These are phyloP conservation scores for Drechslerella dactyloides DNA, from an alignment of 2,329 filamentous ascomycete species.

Conservation along the genomic window DNA sequence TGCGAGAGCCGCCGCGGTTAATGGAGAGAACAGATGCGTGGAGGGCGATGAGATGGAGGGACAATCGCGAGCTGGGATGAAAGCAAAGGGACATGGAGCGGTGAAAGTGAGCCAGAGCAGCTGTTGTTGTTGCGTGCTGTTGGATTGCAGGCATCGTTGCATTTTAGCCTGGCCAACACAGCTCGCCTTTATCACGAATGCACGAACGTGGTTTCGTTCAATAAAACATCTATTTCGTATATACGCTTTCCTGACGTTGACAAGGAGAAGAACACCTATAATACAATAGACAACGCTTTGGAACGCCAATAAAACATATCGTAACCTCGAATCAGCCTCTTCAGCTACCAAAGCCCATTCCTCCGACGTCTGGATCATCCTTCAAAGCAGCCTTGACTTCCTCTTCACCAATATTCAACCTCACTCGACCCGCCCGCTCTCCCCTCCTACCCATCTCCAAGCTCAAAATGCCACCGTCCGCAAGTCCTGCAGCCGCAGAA, in stretches of 20 bases:
- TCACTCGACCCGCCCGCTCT: constrained; percentile 84
- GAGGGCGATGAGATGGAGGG: not conserved
- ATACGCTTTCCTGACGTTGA: too few species aligned
- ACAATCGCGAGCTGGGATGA: not conserved
- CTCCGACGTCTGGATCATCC: constrained; percentile 85
- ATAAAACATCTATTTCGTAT: too few species aligned
- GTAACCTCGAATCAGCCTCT: not conserved
- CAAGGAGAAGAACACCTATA: not conserved
- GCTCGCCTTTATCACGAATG: not conserved
- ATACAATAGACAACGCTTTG: not conserved
- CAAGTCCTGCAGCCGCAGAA: constrained; percentile 78
- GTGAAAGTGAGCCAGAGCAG: not conserved
- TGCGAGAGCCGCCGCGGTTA: not conserved
- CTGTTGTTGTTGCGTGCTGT: constrained; percentile 21
- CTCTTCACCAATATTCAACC: constrained; percentile 85
- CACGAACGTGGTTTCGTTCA: too few species aligned
- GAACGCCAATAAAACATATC: not conserved
- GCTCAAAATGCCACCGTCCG: constrained; percentile 85
- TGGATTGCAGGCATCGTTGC: constrained; percentile 26
- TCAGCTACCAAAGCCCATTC: constrained; percentile 68
- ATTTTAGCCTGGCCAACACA: constrained; percentile 21
- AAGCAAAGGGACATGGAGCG: not conserved
- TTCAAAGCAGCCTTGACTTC: constrained; percentile 86
- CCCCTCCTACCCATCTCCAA: constrained; percentile 76
- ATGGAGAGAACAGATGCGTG: not conserved